These are phyloP conservation scores for Suillus paluster DNA, from an alignment of 768 basidiomycete species.

Conservation along the genomic window DNA sequence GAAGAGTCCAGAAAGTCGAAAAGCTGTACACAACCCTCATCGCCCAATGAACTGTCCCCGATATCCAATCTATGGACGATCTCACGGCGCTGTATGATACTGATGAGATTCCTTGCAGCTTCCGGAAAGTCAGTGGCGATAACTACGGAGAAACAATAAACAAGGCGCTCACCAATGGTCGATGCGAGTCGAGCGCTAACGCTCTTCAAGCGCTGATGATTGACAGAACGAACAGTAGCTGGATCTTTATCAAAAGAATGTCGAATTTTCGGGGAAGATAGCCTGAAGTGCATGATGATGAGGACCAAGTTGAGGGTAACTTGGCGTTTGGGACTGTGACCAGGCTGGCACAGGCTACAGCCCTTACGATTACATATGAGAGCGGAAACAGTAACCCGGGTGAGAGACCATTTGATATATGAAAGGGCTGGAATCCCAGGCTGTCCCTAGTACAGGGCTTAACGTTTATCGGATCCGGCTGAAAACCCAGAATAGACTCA, in stretches of 20 bases:
- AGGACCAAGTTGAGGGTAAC: background rate
- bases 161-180: constrained; percentile 22
- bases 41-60: constrained; percentile 59
- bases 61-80: constrained; percentile 57
- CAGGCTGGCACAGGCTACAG: background rate
- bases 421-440: too few species aligned
- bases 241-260: constrained; percentile 33
- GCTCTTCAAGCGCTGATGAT: constrained; percentile 26
- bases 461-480: too few species aligned
- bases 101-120: constrained; percentile 56
- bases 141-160: background rate
- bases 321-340: background rate
- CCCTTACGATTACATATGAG: constrained; percentile 4
- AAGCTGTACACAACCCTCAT: constrained; percentile 58
- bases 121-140: constrained; percentile 24
- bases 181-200: constrained; percentile 36
- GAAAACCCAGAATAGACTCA: too few species aligned
- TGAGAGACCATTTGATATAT: background rate
- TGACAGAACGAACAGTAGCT: constrained; percentile 32
- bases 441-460: too few species aligned
- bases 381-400: constrained; percentile 1
- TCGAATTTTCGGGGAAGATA: constrained; percentile 25
- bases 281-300: constrained; percentile 32
- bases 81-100: constrained; percentile 48
- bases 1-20: constrained; percentile 59